These are phyloP conservation scores for Chernovozyma aurita DNA, from an alignment of 1,139 yeast genomes.

Conservation along the genomic window DNA sequence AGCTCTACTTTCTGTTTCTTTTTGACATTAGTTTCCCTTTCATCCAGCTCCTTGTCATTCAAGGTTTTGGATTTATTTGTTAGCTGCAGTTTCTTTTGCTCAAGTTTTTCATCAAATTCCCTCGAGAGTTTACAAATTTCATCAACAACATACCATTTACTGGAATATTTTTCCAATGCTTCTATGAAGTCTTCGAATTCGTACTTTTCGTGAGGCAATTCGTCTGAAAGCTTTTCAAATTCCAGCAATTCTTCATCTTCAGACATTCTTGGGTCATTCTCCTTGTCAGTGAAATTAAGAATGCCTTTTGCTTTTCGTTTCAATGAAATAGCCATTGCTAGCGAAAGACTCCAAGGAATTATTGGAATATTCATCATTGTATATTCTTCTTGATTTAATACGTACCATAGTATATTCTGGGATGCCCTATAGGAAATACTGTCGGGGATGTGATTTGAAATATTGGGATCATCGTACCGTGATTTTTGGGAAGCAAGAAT, in stretches of 20 bases:
- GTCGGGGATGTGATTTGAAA: conserved; percentile 22
- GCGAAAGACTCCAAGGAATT: conserved; percentile 25
- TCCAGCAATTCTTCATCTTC: not conserved
- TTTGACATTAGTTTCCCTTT: not conserved
- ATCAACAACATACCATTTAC: conserved; percentile 28
- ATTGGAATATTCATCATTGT: conserved; percentile 22
- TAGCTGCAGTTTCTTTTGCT: conserved; percentile 7
- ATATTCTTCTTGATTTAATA: conserved; percentile 16
- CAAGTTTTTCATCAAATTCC: conserved; percentile 19
- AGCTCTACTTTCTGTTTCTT: not conserved
- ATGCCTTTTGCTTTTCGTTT: conserved; percentile 12
- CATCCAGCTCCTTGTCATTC: conserved; percentile 3
- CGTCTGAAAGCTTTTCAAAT: not conserved
- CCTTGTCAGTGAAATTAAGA: not conserved
- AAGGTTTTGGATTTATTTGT: conserved; percentile 4
- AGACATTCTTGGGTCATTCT: not conserved
- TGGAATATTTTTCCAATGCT: conserved; percentile 18
- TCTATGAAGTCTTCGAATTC: conserved; percentile 17
- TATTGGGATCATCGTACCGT: conserved; percentile 20
- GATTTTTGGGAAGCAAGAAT: conserved; percentile 25
- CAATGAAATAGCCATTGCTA: conserved; percentile 18
- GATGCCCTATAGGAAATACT: conserved; percentile 19
- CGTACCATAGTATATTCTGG: conserved; percentile 24
- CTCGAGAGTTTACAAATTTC: conserved; percentile 22
- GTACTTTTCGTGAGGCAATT: not conserved